Evolutionary conservation across 2,329 filamentous ascomycete genomes (phyloP).

Genomic region (Ceratocystis destructans): DNA sequence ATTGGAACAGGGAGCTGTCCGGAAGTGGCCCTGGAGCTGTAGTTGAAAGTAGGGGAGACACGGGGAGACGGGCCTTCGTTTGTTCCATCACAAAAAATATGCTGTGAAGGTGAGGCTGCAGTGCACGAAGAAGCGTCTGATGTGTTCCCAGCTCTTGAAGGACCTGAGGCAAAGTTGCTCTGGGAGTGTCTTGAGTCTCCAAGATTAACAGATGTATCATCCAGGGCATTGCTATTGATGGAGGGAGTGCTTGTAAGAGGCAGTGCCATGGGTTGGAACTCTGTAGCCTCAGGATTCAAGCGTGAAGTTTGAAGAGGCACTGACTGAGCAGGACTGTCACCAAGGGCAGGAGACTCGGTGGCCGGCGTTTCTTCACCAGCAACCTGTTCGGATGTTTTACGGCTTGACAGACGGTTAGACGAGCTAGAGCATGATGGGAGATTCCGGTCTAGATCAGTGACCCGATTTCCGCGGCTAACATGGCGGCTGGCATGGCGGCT

Average conservation of each 20-base stretch:
- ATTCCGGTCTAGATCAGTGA: not conserved
- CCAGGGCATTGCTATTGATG: too few relatives aligned
- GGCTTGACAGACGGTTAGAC: not conserved
- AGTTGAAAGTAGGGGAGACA: not conserved
- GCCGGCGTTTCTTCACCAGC: not conserved
- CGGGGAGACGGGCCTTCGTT: not conserved
- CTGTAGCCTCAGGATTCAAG: slow-evolving; percentile 6
- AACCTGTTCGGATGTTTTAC: not conserved
- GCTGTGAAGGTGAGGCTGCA: not conserved
- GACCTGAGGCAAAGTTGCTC: not conserved
- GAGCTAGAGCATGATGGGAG: not conserved
- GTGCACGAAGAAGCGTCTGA: not conserved
- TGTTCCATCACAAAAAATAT: slow-evolving; percentile 3
- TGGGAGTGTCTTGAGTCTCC: not conserved
- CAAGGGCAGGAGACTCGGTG: not conserved
- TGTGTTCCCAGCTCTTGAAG: not conserved
- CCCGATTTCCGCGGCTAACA: not conserved
- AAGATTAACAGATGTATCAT: not conserved
- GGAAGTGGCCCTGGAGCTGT: not conserved
- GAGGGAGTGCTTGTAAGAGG: not conserved
- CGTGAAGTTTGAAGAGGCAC: not conserved
- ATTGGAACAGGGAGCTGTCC: not conserved
- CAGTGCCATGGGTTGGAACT: slow-evolving; percentile 3
- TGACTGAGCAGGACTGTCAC: not conserved
- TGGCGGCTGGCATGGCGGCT: not conserved